A percentile compares a stretch with the other conserved stretches of the same genome.
Evolutionary conservation across 352 stramenopile genomes (phyloP).

Genomic region (Globisporangium echinulatum): DNA sequence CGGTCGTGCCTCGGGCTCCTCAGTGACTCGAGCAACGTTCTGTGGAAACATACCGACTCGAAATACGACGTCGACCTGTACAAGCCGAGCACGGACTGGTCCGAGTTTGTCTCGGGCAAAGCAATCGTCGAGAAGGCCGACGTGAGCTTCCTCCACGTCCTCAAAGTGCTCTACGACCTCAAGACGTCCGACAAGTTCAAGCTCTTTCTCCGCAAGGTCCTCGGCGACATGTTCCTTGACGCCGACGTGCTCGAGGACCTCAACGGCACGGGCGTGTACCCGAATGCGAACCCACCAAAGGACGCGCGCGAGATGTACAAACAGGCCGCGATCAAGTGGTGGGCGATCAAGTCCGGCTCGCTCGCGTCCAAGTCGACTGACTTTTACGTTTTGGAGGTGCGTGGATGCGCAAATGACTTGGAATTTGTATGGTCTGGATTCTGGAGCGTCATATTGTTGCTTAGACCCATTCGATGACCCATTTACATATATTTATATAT

Average conservation of each 20-base stretch:
- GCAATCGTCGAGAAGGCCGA: slow-evolving; percentile 67
- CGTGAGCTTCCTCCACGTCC: slow-evolving; percentile 68
- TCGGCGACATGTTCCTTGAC: slow-evolving; percentile 79
- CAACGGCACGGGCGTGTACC: slow-evolving; percentile 74
- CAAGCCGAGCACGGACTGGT: slow-evolving; percentile 84
- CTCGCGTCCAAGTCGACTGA: slow-evolving; percentile 78
- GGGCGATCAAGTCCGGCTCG: slow-evolving; percentile 77
- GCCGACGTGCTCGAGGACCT: slow-evolving; percentile 80
- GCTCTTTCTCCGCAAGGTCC: slow-evolving; percentile 73
- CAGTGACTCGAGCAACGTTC: slow-evolving; percentile 61
- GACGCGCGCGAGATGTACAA: slow-evolving; percentile 81
- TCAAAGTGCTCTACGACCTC: slow-evolving; percentile 83
- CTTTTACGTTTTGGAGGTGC: slow-evolving; percentile 78
- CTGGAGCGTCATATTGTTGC: no score
- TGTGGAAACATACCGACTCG: slow-evolving; percentile 77
- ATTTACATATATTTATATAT: no score
- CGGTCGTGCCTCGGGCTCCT: slow-evolving; percentile 72
- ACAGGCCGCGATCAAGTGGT: slow-evolving; percentile 86
- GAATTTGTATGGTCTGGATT: no score
- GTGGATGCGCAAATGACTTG: slow-evolving; percentile 1
- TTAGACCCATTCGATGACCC: no score
- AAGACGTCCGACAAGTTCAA: slow-evolving; percentile 84
- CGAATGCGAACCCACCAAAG: slow-evolving; percentile 56
- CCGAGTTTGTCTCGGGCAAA: slow-evolving; percentile 80
- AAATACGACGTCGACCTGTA: slow-evolving; percentile 80